Conservation (phyloP, 768 basidiomycete genomes). For the Leccinum truebloodii region DNA sequence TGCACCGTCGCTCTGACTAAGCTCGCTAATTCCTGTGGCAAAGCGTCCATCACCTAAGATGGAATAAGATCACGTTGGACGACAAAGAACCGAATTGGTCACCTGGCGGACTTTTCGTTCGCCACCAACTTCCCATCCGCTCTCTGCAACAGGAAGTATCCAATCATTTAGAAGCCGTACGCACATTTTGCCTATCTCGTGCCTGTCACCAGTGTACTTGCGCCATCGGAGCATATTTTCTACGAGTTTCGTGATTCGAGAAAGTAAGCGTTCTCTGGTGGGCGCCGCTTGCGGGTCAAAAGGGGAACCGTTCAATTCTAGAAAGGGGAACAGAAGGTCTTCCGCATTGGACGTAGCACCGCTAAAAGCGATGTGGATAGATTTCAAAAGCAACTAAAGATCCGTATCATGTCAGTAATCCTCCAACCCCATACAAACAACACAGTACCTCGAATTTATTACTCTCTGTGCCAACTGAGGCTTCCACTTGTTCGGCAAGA, state of each 20-base stretch:
- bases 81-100: slow-evolving; percentile 15
- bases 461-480: slow-evolving; percentile 63
- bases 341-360: slow-evolving; percentile 54
- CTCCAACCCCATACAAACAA: background rate
- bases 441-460: slow-evolving; percentile 60
- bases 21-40: slow-evolving; percentile 30
- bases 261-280: slow-evolving; percentile 69
- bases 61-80: slow-evolving; percentile 8
- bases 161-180: slow-evolving; percentile 56
- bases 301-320: slow-evolving; percentile 40
- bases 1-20: slow-evolving; percentile 18
- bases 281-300: slow-evolving; percentile 80
- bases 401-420: slow-evolving; percentile 12
- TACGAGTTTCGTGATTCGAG: slow-evolving; percentile 69
- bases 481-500: slow-evolving; percentile 78
- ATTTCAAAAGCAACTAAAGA: slow-evolving; percentile 56
- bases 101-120: slow-evolving; percentile 65
- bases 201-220: slow-evolving; percentile 64
- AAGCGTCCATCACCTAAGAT: slow-evolving; percentile 23
- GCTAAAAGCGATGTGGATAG: slow-evolving; percentile 54
- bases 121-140: slow-evolving; percentile 89
- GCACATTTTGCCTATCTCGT: slow-evolving; percentile 55
- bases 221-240: slow-evolving; percentile 75
- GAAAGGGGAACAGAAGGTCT: slow-evolving; percentile 49
- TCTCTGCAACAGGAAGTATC: slow-evolving; percentile 65